A percentile compares a stretch with the other conserved stretches of the same genome.
Evolutionary conservation across 495 filamentous ascomycete genomes (phyloP).

Genomic region (Trichocladium uniseriatum): DNA sequence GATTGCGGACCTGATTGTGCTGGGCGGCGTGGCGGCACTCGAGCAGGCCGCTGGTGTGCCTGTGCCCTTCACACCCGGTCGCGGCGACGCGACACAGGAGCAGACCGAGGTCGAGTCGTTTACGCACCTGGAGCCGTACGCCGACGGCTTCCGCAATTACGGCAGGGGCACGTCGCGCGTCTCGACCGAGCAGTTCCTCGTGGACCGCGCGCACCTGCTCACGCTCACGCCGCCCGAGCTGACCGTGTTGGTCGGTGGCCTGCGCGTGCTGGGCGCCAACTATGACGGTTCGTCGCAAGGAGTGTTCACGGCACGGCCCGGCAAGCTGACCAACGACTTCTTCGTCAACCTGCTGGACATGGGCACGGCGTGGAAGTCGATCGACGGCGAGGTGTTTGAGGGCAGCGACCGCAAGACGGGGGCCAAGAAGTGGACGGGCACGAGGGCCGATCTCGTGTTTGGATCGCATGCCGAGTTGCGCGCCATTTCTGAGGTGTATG

Average conservation of each 20-base stretch:
- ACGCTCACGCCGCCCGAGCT: conserved; percentile 59
- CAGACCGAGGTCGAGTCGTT: conserved; percentile 57
- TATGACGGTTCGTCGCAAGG: conserved; percentile 53
- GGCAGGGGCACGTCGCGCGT: conserved; percentile 49
- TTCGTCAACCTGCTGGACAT: conserved; percentile 65
- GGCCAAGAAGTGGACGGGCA: conserved; percentile 56
- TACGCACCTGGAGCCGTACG: conserved; percentile 48
- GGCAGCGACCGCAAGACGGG: conserved; percentile 59
- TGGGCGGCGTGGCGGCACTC: conserved; percentile 58
- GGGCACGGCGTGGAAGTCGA: conserved; percentile 52
- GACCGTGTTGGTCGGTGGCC: conserved; percentile 56
- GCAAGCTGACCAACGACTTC: conserved; percentile 64
- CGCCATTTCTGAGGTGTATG: conserved; percentile 60
- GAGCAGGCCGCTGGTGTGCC: conserved; percentile 50
- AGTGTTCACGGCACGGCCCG: conserved; percentile 53
- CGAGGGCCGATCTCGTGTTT: conserved; percentile 59
- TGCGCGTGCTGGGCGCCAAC: conserved; percentile 57
- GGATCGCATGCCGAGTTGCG: conserved; percentile 63
- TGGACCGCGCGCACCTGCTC: conserved; percentile 59
- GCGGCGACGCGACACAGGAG: conserved; percentile 46
- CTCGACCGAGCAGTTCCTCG: conserved; percentile 52
- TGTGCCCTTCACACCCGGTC: conserved; percentile 42
- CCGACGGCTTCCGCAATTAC: conserved; percentile 70
- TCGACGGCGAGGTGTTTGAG: conserved; percentile 46
- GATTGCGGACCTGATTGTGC: conserved; percentile 61